A percentile compares a stretch with the other conserved stretches of the same genome.
phyloP scores from a whole-genome alignment of 2,329 filamentous ascomycete genomes.

The Calonectria crousiana region DNA sequence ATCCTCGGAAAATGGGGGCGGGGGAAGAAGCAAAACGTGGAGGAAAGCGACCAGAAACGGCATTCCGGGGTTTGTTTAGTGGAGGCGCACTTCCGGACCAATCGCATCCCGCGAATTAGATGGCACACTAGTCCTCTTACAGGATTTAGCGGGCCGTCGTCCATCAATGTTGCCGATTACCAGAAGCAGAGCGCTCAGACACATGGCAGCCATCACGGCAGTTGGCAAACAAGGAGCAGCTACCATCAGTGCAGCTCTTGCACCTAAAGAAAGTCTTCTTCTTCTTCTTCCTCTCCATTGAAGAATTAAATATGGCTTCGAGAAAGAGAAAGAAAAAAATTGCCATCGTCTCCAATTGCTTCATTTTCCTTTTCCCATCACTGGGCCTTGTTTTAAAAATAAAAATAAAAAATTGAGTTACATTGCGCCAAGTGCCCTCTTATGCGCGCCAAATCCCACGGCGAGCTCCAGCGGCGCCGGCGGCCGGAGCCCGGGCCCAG shows the following conservation, averaged over 20 bases:
- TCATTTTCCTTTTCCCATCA: background rate
- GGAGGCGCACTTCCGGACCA: slow-evolving; percentile 29
- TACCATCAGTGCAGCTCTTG: too few relatives aligned
- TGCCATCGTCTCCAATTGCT: background rate
- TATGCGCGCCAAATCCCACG: background rate
- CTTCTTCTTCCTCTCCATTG: background rate
- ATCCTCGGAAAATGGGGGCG: slow-evolving; percentile 34
- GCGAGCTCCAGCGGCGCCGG: slow-evolving; percentile 1
- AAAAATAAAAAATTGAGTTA: background rate
- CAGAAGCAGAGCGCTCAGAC: background rate
- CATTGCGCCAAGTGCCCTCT: background rate
- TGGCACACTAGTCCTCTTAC: background rate
- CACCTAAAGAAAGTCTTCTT: background rate
- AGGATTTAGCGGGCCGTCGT: slow-evolving; percentile 2
- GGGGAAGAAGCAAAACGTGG: slow-evolving; percentile 28
- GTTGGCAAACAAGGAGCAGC: background rate
- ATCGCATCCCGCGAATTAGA: slow-evolving; percentile 29
- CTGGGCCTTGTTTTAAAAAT: background rate
- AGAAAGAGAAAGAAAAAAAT: background rate
- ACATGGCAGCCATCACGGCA: background rate
- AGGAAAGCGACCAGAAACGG: slow-evolving; percentile 18
- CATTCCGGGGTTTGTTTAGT: slow-evolving; percentile 17
- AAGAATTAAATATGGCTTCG: background rate
- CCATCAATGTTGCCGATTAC: slow-evolving; percentile 23
- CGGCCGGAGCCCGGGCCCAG: slow-evolving; percentile 22